A percentile compares a stretch with the other conserved stretches of the same genome.
Evolutionary conservation across 257 asterid genomes (phyloP).

Genomic region (Gentiana straminea): DNA sequence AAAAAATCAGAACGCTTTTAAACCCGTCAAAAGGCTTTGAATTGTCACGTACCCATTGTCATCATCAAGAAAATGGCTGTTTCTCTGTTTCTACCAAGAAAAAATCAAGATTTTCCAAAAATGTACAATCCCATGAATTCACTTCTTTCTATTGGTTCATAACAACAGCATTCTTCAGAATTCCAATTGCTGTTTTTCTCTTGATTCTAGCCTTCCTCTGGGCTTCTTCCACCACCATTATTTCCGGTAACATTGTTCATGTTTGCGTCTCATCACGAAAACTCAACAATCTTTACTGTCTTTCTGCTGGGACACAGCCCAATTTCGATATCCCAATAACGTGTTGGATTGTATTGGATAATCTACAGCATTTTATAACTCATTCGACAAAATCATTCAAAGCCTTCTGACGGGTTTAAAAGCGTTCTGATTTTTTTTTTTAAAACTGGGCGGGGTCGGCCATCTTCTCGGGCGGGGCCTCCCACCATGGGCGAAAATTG

Average conservation of each 20-base stretch:
- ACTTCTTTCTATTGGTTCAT: conserved; percentile 18
- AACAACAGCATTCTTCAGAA: conserved; percentile 20
- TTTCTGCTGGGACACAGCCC: conserved; percentile 56
- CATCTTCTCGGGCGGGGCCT: no score
- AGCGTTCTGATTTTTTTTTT: no score
- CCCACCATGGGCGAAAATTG: no score
- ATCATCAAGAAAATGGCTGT: conserved; percentile 21
- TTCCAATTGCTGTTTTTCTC: conserved; percentile 27
- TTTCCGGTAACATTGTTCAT: conserved; percentile 44
- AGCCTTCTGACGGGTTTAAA: no score
- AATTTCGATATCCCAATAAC: conserved; percentile 20
- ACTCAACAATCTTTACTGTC: conserved; percentile 48
- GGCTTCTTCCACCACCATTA: conserved; percentile 43
- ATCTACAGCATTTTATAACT: no score
- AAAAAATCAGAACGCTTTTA: no score
- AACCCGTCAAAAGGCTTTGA: no score
- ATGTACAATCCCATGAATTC: conserved; percentile 10
- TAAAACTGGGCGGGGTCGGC: no score
- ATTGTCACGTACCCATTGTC: no score
- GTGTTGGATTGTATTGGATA: no score
- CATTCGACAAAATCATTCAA: no score
- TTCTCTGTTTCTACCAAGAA: conserved; percentile 23
- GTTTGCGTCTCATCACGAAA: conserved; percentile 53
- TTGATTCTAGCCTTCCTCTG: conserved; percentile 41
- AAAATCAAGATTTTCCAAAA: conserved; percentile 27